These are phyloP conservation scores for Auricularia auricula-judae DNA, from an alignment of 768 basidiomycete genomes.

Conservation along the genomic window DNA sequence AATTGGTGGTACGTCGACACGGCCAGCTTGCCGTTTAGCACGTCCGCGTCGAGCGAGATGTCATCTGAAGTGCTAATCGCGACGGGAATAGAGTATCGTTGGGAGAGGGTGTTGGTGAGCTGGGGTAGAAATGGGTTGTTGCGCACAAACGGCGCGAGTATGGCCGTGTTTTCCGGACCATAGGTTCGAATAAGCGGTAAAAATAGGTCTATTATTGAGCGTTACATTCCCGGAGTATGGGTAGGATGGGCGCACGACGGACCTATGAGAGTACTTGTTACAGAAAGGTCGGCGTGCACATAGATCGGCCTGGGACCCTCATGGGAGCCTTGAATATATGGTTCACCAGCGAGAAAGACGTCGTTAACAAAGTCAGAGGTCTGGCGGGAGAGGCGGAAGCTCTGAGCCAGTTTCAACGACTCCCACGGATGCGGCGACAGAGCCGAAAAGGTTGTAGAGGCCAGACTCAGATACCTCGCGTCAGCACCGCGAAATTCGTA, in stretches of 20 bases:
- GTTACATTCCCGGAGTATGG: neutral
- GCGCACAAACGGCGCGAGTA: slow-evolving; percentile 4
- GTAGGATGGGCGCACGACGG: neutral
- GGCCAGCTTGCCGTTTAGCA: slow-evolving; percentile 1
- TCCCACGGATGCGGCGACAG: slow-evolving; percentile 3
- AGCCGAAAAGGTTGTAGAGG: neutral
- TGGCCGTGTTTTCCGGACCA: neutral
- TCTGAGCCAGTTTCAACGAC: slow-evolving; percentile 1
- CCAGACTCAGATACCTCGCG: neutral
- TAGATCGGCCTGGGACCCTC: slow-evolving; percentile 2
- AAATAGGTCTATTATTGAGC: neutral
- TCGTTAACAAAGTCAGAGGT: slow-evolving; percentile 2
- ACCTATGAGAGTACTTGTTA: neutral
- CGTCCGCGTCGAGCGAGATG: neutral
- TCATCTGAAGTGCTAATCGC: slow-evolving; percentile 2
- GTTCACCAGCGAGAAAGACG: slow-evolving; percentile 3
- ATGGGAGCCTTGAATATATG: slow-evolving; percentile 4
- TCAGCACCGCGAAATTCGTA: slow-evolving; percentile 5
- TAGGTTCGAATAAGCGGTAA: slow-evolving; percentile 1
- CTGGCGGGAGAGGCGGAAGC: slow-evolving; percentile 1
- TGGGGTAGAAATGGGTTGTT: neutral
- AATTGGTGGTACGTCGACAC: slow-evolving; percentile 6
- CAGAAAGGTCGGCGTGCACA: neutral
- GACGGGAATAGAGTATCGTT: neutral
- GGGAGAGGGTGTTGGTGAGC: slow-evolving; percentile 1